Evolutionary conservation across 1,284 basidiomycete species (phyloP), one percentile per base, ranked within the genome.

Genomic region (Sanghuangporus baumii): DNA sequence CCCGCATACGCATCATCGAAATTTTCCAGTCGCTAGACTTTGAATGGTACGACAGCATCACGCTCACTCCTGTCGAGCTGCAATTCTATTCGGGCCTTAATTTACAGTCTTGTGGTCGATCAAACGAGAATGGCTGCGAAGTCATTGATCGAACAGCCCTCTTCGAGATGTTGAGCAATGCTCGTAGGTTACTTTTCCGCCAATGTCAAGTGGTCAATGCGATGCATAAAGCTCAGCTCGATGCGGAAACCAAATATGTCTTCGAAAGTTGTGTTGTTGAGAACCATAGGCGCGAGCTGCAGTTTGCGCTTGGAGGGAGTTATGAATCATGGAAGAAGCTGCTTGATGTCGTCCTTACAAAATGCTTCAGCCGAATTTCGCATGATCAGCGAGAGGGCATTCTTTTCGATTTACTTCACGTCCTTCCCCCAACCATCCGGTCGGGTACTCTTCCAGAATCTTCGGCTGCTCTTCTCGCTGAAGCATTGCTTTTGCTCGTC

Each of bases 11-110:
- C 20, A 87, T 98, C 72, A 88, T 97, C 68, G 93, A 96, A 72
- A 84, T 95, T 57, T 80, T 97, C 47, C 88, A 91, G 69, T 91
- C 91, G 0, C 78, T 98, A 66, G 87, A 90, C 72, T 90, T 97
- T 69, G 87, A 91, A 64, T 98, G 94, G 93, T 82, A 82, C 18
- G 95, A 98, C 73, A 84, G 84, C 60, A 75, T 92, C 51, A 70
- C 77, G 1, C 82, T 88, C 1, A 75, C 82, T 14, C 79, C 83
- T 2, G 70, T 86, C 38, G 79, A 86, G n/a, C 76, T 93, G 59
- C 81, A 86, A 67, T 89, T 89, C 72, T 83, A 91, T 38, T 81
- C 76, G 8, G 79, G 84, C 31, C 78, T 97, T 61, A 86, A 93
- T 68, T 79, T 96, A 47, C 84, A 87, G 48, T 80, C 87, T 8